Base-by-base conservation (phyloP, 257 asterid species). In the Thymus mandschuricus region DNA sequence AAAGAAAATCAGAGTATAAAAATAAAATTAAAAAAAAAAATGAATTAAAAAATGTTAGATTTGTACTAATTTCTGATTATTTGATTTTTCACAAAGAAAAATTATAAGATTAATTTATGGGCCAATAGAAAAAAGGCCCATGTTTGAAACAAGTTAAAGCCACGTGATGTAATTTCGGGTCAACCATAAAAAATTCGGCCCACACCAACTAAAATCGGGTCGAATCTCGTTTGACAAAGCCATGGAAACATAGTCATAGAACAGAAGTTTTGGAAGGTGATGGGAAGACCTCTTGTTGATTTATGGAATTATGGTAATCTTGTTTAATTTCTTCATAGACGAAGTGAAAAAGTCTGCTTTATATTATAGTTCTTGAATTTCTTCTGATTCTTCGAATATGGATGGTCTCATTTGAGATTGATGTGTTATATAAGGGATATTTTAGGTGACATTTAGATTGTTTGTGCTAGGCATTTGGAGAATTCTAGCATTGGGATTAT, bases 401-500 rank as follows among this genome's bases (percentile, higher is more conserved):
- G 27, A 86, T 75, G 30, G 79, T 58, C 40, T 76, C 75, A 2
- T 75, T 41, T 8, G 59, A 60, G 64, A 86, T 56, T 4, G 81
- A 72, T 35, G 41, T 64, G 75, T 57, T 21, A 33, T 64, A 72
- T 56, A n/a, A n/a, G n/a, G n/a, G n/a, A n/a, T n/a, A n/a, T n/a
- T n/a, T n/a, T n/a, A n/a, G n/a, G 90, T 85, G 49, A 79, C 51
- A 11, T 48, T 78, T 1, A 85, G 68, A 8, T 66, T 76, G 46
- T 67, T 77, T 21, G 85, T 64, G 80, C 79, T 41, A 87, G 70
- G 60, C 76, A 67, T 46, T 84, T 84, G 76, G 86, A 81, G 67
- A 87, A 77, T 43, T 82, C 81, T 8, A 86, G 40, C 81, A 80
- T 76, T 1, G 88, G 92, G 30, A 81, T 87, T 66, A 81, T 61